These are phyloP conservation scores for Backusella tuberculispora DNA, from an alignment of 192 early-diverging fungal genomes.

Conservation along the genomic window DNA sequence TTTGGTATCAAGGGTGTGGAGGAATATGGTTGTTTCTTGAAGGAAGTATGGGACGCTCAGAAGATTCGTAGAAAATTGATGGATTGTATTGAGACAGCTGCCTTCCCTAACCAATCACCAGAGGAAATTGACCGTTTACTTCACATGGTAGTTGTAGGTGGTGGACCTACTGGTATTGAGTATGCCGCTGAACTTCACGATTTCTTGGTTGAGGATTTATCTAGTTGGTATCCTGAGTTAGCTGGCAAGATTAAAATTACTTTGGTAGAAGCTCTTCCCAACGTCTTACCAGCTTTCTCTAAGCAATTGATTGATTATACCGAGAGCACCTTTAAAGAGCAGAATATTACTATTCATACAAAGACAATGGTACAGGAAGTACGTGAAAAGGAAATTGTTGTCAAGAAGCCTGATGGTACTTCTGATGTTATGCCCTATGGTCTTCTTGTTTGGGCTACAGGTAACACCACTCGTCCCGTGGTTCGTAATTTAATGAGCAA, in stretches of 20 bases:
- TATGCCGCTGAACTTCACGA: constrained; percentile 86
- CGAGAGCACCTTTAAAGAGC: constrained; percentile 74
- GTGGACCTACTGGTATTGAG: constrained; percentile 61
- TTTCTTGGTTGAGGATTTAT: constrained; percentile 76
- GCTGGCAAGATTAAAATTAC: constrained; percentile 82
- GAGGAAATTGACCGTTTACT: constrained; percentile 73
- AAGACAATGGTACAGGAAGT: constrained; percentile 86
- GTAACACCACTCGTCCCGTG: constrained; percentile 74
- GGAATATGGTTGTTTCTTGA: constrained; percentile 78
- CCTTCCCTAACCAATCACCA: constrained; percentile 72
- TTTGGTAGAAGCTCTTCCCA: constrained; percentile 75
- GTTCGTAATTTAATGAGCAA: constrained; percentile 67
- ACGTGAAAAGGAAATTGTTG: constrained; percentile 69
- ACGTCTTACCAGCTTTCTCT: constrained; percentile 78
- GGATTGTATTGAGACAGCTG: constrained; percentile 71
- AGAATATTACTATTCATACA: constrained; percentile 70
- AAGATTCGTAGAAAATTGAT: constrained; percentile 77
- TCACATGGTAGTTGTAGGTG: constrained; percentile 81
- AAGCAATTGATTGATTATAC: constrained; percentile 81
- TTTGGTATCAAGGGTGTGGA: constrained; percentile 79
- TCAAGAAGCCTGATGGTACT: constrained; percentile 66
- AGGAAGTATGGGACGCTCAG: constrained; percentile 76
- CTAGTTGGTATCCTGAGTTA: constrained; percentile 74
- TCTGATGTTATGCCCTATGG: constrained; percentile 72
- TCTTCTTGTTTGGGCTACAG: constrained; percentile 86